These are phyloP conservation scores for Dendrobium catenatum DNA, from an alignment of 106 monocot species.

Conservation along the genomic window DNA sequence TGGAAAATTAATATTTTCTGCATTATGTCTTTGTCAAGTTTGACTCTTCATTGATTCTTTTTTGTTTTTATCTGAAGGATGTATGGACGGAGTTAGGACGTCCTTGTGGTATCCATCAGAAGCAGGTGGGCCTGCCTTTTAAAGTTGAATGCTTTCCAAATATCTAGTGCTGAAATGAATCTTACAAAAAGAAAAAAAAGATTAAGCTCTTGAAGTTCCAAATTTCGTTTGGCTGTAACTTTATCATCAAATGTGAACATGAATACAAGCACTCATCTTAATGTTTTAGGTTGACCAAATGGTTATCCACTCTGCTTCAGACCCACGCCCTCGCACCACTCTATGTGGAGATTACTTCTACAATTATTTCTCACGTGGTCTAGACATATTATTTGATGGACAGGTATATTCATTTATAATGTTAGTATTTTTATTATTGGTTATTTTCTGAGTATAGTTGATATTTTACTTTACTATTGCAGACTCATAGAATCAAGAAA, in stretches of 20 bases:
- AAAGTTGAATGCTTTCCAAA: background rate
- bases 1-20: background rate
- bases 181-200: background rate
- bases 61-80: conserved; percentile 41
- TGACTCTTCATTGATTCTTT: background rate
- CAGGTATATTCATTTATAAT: conserved; percentile 45
- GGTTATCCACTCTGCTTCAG: conserved; percentile 96
- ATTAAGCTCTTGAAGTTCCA: background rate
- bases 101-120: conserved; percentile 96
- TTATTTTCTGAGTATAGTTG: background rate
- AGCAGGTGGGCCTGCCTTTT: conserved; percentile 49
- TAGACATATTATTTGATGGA: conserved; percentile 95
- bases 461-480: conserved; percentile 12
- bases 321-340: conserved; percentile 77
- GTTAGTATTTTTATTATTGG: background rate
- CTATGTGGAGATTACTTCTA: conserved; percentile 98
- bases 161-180: background rate
- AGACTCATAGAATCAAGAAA: conserved; percentile 98
- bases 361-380: conserved; percentile 89
- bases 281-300: conserved; percentile 85
- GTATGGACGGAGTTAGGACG: conserved; percentile 91
- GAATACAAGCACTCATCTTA: background rate
- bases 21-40: background rate
- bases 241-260: background rate
- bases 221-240: background rate